These are phyloP conservation scores for Pythium folliculosum DNA, from an alignment of 352 stramenopile species.

Conservation along the genomic window DNA sequence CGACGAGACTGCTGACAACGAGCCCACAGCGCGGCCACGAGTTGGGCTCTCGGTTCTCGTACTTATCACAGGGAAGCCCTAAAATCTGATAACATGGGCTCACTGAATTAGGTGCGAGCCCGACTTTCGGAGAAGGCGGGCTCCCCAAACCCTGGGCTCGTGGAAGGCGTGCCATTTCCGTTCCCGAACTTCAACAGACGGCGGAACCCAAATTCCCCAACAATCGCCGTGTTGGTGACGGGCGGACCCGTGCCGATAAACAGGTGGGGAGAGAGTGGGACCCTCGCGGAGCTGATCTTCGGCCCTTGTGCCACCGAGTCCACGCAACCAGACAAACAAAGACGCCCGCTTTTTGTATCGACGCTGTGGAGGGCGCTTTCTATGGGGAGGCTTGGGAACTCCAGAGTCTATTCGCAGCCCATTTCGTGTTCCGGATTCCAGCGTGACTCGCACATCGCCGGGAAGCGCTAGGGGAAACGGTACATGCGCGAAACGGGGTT, in stretches of 20 bases:
- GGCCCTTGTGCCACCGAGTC: not conserved
- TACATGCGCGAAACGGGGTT: not conserved
- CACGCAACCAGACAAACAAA: not conserved
- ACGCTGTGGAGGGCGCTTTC: not conserved
- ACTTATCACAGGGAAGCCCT: too few species aligned
- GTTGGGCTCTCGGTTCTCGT: too few species aligned
- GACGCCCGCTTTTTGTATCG: not conserved
- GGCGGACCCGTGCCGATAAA: conserved; percentile 4
- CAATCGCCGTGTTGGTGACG: not conserved
- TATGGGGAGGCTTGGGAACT: too few species aligned
- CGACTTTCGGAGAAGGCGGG: too few species aligned
- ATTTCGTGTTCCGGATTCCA: conserved; percentile 3
- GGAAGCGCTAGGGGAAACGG: too few species aligned
- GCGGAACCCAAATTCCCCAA: not conserved
- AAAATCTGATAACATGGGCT: too few species aligned
- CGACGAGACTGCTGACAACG: too few species aligned
- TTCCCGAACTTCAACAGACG: conserved; percentile 8
- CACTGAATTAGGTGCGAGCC: too few species aligned
- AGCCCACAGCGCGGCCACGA: too few species aligned
- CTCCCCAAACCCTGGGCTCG: too few species aligned
- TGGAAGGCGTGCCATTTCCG: not conserved
- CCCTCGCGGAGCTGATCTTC: conserved; percentile 2
- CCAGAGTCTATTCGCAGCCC: too few species aligned
- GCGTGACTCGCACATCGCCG: not conserved
- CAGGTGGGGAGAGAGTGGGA: conserved; percentile 22